A percentile compares a stretch with the other conserved stretches of the same genome.
These are phyloP conservation scores for Hibiscus trionum DNA, from an alignment of 345 rosid genomes.

Conservation along the genomic window DNA sequence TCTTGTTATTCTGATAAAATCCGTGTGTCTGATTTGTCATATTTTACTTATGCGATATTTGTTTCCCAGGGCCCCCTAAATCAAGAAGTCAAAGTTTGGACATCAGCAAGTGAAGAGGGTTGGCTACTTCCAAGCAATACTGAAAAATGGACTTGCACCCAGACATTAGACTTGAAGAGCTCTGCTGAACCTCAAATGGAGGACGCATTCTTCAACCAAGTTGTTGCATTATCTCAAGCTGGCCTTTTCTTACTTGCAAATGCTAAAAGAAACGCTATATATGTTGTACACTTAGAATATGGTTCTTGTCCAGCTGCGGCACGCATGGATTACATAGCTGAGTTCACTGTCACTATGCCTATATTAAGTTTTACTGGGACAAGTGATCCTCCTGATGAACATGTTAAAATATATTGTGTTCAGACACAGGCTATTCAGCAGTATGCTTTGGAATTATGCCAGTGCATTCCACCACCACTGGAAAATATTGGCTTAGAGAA, in stretches of 20 bases:
- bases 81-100: slow-evolving; percentile 78
- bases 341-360: slow-evolving; percentile 86
- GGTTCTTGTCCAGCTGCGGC: slow-evolving; percentile 69
- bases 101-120: slow-evolving; percentile 64
- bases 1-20: neutral
- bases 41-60: neutral
- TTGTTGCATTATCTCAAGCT: slow-evolving; percentile 56
- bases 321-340: slow-evolving; percentile 73
- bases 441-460: slow-evolving; percentile 72
- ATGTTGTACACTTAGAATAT: slow-evolving; percentile 73
- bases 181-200: slow-evolving; percentile 51
- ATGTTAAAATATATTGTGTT: slow-evolving; percentile 75
- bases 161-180: slow-evolving; percentile 66
- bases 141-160: slow-evolving; percentile 72
- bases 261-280: slow-evolving; percentile 80
- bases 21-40: neutral
- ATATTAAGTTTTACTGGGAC: slow-evolving; percentile 83
- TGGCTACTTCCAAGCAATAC: slow-evolving; percentile 62
- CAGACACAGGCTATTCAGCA: slow-evolving; percentile 91
- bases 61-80: slow-evolving; percentile 65
- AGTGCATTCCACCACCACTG: slow-evolving; percentile 64
- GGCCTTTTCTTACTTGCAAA: slow-evolving; percentile 81
- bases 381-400: slow-evolving; percentile 53
- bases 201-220: slow-evolving; percentile 78
- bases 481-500: slow-evolving; percentile 50